Evolutionary conservation across 768 basidiomycete species (phyloP).

Genomic region (Multifurca ochricompacta): DNA sequence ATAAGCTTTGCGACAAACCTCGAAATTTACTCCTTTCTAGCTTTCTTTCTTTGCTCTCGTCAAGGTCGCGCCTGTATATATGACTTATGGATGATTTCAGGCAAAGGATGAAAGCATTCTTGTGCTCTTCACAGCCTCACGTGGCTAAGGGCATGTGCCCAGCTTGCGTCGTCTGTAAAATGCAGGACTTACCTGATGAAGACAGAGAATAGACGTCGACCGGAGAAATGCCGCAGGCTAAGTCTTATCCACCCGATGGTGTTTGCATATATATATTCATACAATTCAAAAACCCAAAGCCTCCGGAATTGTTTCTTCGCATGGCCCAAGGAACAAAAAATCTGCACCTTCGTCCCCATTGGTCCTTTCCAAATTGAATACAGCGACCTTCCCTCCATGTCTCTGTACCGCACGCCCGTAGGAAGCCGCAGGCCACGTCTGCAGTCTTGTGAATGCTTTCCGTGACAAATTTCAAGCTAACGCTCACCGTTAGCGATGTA

Average conservation of each 20-base stretch:
- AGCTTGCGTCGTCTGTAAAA: too few relatives aligned
- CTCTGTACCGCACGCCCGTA: slow-evolving; percentile 24
- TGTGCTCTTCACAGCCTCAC: too few relatives aligned
- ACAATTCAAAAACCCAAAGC: slow-evolving; percentile 28
- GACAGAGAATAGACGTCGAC: background rate
- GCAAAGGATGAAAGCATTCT: too few relatives aligned
- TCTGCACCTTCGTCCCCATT: slow-evolving; percentile 36
- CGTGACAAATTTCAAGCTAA: background rate
- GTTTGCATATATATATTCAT: background rate
- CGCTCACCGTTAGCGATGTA: slow-evolving; percentile 29
- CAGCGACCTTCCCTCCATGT: slow-evolving; percentile 31
- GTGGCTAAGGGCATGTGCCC: too few relatives aligned
- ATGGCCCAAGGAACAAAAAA: slow-evolving; percentile 44
- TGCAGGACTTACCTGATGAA: too few relatives aligned
- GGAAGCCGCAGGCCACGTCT: slow-evolving; percentile 32
- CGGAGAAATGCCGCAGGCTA: background rate
- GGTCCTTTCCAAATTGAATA: slow-evolving; percentile 30
- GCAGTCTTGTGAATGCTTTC: background rate
- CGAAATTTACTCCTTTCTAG: too few relatives aligned
- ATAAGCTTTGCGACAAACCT: too few relatives aligned
- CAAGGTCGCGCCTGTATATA: too few relatives aligned
- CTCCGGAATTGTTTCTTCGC: slow-evolving; percentile 38
- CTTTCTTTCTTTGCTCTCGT: too few relatives aligned
- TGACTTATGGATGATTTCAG: too few relatives aligned
- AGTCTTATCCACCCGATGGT: background rate